Percentiles rank a stretch among this genome's conserved stretches.
Evolutionary conservation across 139 green algal species (phyloP).

Genomic region (Eudorina sp.): DNA sequence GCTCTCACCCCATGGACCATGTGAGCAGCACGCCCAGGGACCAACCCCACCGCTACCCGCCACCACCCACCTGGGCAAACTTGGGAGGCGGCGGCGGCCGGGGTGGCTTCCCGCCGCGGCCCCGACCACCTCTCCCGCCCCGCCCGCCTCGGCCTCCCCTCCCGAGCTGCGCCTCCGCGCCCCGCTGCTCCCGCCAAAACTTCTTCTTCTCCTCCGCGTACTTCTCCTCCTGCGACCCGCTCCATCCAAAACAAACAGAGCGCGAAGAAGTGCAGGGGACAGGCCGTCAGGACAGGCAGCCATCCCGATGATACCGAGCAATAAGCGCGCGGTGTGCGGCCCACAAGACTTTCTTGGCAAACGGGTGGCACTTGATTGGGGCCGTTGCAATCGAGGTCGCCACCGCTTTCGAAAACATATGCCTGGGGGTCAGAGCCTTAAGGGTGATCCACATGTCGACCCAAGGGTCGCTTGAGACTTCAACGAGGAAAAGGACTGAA

Average conservation of each 20-base stretch:
- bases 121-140: background rate
- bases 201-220: conserved; percentile 52
- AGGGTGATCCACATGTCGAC: conserved; percentile 23
- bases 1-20: too few relatives aligned
- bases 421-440: conserved; percentile 47
- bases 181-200: conserved; percentile 44
- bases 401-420: too few relatives aligned
- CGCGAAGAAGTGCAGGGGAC: background rate
- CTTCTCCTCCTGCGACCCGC: conserved; percentile 29
- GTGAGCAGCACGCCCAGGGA: too few relatives aligned
- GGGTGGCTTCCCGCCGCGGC: background rate
- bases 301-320: too few relatives aligned
- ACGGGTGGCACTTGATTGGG: too few relatives aligned
- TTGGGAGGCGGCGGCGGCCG: conserved; percentile 41
- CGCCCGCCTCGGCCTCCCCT: background rate
- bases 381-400: too few relatives aligned
- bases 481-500: conserved; percentile 38
- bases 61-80: conserved; percentile 34
- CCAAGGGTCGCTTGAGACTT: conserved; percentile 35
- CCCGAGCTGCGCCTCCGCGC: background rate
- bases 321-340: too few relatives aligned
- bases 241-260: background rate
- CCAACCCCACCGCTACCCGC: too few relatives aligned
- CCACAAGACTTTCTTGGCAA: too few relatives aligned
- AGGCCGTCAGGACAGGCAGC: too few relatives aligned